phyloP scores from a whole-genome alignment of 2,329 filamentous ascomycete species.

The Aschersonia sp. region DNA sequence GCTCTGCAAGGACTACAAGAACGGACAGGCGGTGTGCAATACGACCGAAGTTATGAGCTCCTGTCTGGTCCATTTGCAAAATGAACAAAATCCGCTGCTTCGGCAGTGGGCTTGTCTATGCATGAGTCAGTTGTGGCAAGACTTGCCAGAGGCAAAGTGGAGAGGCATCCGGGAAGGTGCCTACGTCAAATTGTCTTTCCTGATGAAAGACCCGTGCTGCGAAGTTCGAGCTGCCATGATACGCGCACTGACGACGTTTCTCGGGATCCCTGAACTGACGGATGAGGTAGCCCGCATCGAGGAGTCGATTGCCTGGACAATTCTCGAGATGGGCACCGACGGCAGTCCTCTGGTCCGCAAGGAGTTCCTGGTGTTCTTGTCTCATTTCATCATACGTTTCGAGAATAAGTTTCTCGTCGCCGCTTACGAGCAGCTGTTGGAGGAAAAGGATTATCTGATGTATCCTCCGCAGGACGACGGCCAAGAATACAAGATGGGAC shows the following conservation, averaged over 20 bases:
- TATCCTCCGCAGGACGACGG: conserved; percentile 40
- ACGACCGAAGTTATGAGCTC: conserved; percentile 81
- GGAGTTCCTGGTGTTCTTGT: conserved; percentile 86
- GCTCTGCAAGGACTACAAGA: conserved; percentile 88
- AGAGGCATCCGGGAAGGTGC: conserved; percentile 81
- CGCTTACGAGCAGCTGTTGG: conserved; percentile 77
- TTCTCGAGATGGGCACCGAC: conserved; percentile 85
- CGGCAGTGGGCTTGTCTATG: conserved; percentile 94
- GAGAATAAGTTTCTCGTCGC: conserved; percentile 85
- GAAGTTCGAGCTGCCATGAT: conserved; percentile 91
- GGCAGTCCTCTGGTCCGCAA: conserved; percentile 89
- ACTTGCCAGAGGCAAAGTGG: conserved; percentile 89
- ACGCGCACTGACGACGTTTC: conserved; percentile 82
- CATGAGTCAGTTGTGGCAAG: conserved; percentile 86
- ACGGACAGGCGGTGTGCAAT: conserved; percentile 83
- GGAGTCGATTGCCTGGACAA: conserved; percentile 75
- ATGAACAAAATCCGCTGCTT: conserved; percentile 75
- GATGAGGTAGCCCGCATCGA: conserved; percentile 84
- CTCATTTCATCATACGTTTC: conserved; percentile 78
- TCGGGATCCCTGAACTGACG: conserved; percentile 85
- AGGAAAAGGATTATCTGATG: conserved; percentile 59
- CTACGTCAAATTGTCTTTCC: conserved; percentile 62
- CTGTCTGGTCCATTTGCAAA: conserved; percentile 69
- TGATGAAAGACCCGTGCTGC: conserved; percentile 74
- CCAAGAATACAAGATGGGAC: conserved; percentile 43